Evolutionary conservation across 1,139 yeast species (phyloP), one percentile per base, ranked within the genome.

Genomic region (Geotrichum carabidarum): DNA sequence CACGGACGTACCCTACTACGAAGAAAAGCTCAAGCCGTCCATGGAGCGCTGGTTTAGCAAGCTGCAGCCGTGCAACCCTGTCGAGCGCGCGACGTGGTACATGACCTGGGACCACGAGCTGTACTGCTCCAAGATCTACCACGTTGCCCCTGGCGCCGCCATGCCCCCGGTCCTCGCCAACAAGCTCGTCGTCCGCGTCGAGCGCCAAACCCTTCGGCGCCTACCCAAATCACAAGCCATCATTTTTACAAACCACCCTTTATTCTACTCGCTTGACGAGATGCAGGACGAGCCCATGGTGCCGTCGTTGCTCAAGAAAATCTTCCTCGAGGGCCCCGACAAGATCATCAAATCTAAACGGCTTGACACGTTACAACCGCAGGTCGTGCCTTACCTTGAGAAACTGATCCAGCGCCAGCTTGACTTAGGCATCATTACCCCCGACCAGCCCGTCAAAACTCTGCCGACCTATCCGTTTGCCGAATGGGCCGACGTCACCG

Each of bases 201-300:
- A 84, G 59, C 73, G 84, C 61, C 93, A 85, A 66, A 77, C 86
- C 48, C 73, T 85, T 56, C 77, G 90, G 57, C 76, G 86, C 63
- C 71, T 85, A 57, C 89, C 90, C 8, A 74, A 74, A 54, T 68
- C 81, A 1, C 80, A 83, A 8, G 85, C 84, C 2, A 74, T 82
- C 22, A 73, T 82, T 36, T 81, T 83, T 66, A 73, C 84, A 45
- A 81, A 84, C 65, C 90, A 84, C 65, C 90, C 90, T 2, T 74
- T 83, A 11, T 83, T 80, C 65, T 84, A 84, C 68, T 75, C 83
- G 1, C 74, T 84, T 55, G 89, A 83, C 30, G 90, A 84, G 64
- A 83, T 84, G 89, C 83, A 83, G 65, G 87, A 84, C 65, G 91
- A 84, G 64, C 89, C 90, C 8, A 67, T 81, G 69, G 74, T 84